These are phyloP conservation scores for Cordia subcordata DNA, from an alignment of 257 asterid genomes.

Conservation along the genomic window DNA sequence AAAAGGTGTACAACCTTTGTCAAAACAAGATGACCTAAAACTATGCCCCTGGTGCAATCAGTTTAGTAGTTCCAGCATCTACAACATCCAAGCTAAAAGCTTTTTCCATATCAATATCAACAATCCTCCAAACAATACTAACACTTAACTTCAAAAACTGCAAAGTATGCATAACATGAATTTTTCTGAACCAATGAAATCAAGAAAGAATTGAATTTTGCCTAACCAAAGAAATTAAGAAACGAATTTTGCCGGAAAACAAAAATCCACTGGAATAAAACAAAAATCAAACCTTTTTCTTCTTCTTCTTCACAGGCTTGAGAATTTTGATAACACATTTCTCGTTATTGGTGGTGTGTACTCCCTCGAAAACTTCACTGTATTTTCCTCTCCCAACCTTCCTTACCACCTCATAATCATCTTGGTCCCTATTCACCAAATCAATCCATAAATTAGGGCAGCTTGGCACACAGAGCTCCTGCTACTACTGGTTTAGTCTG, in stretches of 20 bases:
- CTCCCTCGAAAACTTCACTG: slow-evolving; percentile 93
- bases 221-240: too few relatives aligned
- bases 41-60: neutral
- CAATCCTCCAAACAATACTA: too few relatives aligned
- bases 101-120: too few relatives aligned
- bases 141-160: too few relatives aligned
- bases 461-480: too few relatives aligned
- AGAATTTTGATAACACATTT: slow-evolving; percentile 87
- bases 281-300: slow-evolving; percentile 50
- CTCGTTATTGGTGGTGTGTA: slow-evolving; percentile 69
- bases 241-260: neutral
- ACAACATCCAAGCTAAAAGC: neutral
- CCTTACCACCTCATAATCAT: slow-evolving; percentile 90
- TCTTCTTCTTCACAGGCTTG: slow-evolving; percentile 92
- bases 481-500: too few relatives aligned
- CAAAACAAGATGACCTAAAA: neutral
- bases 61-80: neutral
- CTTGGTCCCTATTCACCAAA: slow-evolving; percentile 63
- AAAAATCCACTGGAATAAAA: neutral
- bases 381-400: slow-evolving; percentile 96
- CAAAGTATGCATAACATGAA: too few relatives aligned
- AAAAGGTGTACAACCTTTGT: too few relatives aligned
- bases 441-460: neutral
- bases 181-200: too few relatives aligned
- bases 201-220: too few relatives aligned